These are phyloP conservation scores for Tripterygium wilfordii DNA, from an alignment of 177 flowering plant genomes.

Conservation along the genomic window DNA sequence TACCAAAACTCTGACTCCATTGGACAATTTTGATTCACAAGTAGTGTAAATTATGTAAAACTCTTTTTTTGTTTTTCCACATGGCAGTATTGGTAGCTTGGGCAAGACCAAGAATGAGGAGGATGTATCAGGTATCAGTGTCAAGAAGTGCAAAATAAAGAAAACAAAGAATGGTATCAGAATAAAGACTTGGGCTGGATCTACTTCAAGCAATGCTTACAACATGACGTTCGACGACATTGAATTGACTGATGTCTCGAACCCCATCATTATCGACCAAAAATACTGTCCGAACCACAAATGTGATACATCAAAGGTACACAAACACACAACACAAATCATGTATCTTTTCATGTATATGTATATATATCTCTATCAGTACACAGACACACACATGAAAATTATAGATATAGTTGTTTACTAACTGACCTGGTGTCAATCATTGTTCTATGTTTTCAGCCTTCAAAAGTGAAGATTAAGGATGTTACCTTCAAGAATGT, in stretches of 20 bases:
- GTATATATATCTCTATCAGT: too few species aligned
- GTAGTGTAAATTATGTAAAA: neutral
- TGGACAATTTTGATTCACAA: neutral
- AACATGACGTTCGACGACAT: constrained; percentile 8
- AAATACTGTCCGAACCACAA: constrained; percentile 8
- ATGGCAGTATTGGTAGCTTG: constrained; percentile 15
- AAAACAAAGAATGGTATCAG: constrained; percentile 14
- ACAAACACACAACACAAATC: too few species aligned
- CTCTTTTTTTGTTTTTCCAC: too few species aligned
- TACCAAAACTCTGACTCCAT: neutral
- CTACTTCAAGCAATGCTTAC: neutral
- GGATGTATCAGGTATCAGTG: constrained; percentile 3
- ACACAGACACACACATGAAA: too few species aligned
- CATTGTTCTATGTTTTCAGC: constrained; percentile 12
- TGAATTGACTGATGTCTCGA: constrained; percentile 4
- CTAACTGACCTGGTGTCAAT: neutral
- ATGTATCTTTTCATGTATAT: neutral
- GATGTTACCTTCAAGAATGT: constrained; percentile 49
- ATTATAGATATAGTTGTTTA: neutral
- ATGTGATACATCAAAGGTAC: neutral
- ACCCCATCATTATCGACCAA: constrained; percentile 19
- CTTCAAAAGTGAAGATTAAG: constrained; percentile 43
- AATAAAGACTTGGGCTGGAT: constrained; percentile 15
- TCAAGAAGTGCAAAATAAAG: constrained; percentile 3
- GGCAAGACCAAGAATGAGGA: constrained; percentile 9